phyloP scores from a whole-genome alignment of 371 early-diverging fungal genomes.

The Zopfochytrium polystomum region DNA sequence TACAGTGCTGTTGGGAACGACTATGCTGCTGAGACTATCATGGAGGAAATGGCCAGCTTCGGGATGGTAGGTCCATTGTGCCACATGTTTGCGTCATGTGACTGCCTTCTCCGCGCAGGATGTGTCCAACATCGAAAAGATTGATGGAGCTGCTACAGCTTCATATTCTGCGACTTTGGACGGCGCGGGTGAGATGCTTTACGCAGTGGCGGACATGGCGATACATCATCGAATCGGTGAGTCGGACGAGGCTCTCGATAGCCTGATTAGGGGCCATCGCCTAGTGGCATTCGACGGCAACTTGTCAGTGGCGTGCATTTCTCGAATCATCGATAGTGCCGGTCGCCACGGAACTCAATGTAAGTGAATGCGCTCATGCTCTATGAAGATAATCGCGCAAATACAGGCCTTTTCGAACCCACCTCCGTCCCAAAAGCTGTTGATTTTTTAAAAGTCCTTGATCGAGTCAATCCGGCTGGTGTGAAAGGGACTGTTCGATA shows the following conservation, averaged over 20 bases:
- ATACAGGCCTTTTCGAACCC: slow-evolving; percentile 77
- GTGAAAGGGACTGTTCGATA: slow-evolving; percentile 3
- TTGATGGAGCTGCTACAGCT: slow-evolving; percentile 20
- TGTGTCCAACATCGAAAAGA: slow-evolving; percentile 31
- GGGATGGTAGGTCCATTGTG: slow-evolving; percentile 49
- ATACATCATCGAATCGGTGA: slow-evolving; percentile 48
- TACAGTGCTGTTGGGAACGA: slow-evolving; percentile 74
- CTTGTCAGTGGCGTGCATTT: not conserved
- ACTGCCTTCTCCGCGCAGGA: too few relatives aligned
- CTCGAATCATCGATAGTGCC: not conserved
- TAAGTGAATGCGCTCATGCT: not conserved
- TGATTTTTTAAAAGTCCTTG: slow-evolving; percentile 48
- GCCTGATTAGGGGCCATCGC: not conserved
- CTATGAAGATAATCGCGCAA: slow-evolving; percentile 21
- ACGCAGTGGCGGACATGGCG: slow-evolving; percentile 88
- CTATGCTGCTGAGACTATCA: slow-evolving; percentile 54
- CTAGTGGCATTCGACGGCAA: slow-evolving; percentile 15
- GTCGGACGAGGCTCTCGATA: not conserved
- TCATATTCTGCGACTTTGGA: slow-evolving; percentile 78
- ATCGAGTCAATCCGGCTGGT: not conserved
- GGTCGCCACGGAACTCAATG: not conserved
- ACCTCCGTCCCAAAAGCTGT: slow-evolving; percentile 83
- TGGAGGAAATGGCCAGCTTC: slow-evolving; percentile 49
- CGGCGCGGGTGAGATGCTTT: slow-evolving; percentile 64
- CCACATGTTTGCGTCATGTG: too few relatives aligned